Conservation (phyloP, 805 yeast genomes). For the Pichia kluyveri region DNA sequence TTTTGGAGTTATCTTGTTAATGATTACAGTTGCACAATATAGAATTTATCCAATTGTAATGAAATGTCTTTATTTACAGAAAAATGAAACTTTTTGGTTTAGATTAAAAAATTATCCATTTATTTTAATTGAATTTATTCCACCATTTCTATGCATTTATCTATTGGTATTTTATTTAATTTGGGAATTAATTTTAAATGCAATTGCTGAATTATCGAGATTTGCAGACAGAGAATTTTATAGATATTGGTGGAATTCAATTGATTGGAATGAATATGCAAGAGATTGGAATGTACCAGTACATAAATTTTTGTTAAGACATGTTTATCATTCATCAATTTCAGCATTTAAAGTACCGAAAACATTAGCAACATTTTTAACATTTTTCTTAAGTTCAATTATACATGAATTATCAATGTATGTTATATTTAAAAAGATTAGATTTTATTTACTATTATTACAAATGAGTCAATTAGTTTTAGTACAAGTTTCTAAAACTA, state of each 20-base stretch:
- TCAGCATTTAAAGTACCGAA: slow-evolving; percentile 63
- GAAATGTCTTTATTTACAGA: slow-evolving; percentile 45
- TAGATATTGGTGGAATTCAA: slow-evolving; percentile 97
- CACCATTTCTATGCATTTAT: slow-evolving; percentile 71
- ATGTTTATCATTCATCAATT: slow-evolving; percentile 87
- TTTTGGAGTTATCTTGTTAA: slow-evolving; percentile 76
- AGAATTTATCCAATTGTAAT: slow-evolving; percentile 62
- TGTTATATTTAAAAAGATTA: slow-evolving; percentile 65
- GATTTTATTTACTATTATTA: slow-evolving; percentile 71
- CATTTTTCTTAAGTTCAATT: slow-evolving; percentile 70
- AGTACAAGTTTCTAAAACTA: slow-evolving; percentile 52
- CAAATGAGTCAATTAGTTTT: slow-evolving; percentile 89
- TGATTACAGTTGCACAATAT: slow-evolving; percentile 72
- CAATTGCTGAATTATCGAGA: slow-evolving; percentile 77
- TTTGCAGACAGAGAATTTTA: slow-evolving; percentile 92
- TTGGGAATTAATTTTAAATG: slow-evolving; percentile 91
- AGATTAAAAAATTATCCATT: slow-evolving; percentile 43
- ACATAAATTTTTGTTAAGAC: slow-evolving; percentile 79
- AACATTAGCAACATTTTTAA: slow-evolving; percentile 60
- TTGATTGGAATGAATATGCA: slow-evolving; percentile 88
- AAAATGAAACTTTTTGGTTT: slow-evolving; percentile 34
- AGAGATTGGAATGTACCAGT: slow-evolving; percentile 94
- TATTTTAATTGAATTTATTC: slow-evolving; percentile 62
- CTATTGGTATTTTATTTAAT: slow-evolving; percentile 76
- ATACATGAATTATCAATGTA: slow-evolving; percentile 93